Evolutionary conservation across 2,329 filamentous ascomycete species (phyloP), one percentile per base, ranked within the genome.

Genomic region (Tricladium varicosporioides): DNA sequence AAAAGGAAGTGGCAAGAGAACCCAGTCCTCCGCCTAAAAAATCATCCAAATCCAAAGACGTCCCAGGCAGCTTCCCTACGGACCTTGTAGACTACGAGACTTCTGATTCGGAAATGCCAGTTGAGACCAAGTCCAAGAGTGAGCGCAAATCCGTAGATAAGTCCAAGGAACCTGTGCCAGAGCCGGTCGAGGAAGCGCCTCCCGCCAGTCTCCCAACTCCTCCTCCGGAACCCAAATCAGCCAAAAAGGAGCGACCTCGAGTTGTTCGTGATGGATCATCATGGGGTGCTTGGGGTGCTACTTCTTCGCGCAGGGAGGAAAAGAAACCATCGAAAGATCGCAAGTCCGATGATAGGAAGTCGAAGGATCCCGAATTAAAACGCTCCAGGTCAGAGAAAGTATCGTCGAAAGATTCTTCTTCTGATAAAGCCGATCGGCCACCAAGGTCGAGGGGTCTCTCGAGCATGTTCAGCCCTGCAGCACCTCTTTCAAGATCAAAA

Each of bases 161-260:
- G 15, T 18, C 19, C 46, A 51, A 53, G 44, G 47, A 42, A 31
- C 18, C 11, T 27, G 22, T n/a, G 43, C 51, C 15, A 42, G 46
- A 43, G 46, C 45, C 15, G 22, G 33, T 32, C 33, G 65, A 67
- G 44, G 68, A 71, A 10, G 65, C 71, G 14, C 70, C 72, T 18
- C 65, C 71, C 7, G 72, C 71, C 3, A 73, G 74, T 22, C 70
- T 71, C 15, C 67, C 73, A 52, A 70, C 70, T 22, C 71, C 71
- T 27, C 77, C 79, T 4, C 74, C 82, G 14, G 83, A 86, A 51
- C 74, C 79, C 11, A 84, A 78, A 59, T 83, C 81, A 4, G 79
- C 79, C 2, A 90, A 85, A 73, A 95, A 88, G 70, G 89, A 95
- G 61, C 87, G 91, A 13, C 76, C 88, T 27, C 91, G 87, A 68